These are phyloP conservation scores for Fusarium guadeloupense DNA, from an alignment of 2,329 filamentous ascomycete genomes.

Conservation along the genomic window DNA sequence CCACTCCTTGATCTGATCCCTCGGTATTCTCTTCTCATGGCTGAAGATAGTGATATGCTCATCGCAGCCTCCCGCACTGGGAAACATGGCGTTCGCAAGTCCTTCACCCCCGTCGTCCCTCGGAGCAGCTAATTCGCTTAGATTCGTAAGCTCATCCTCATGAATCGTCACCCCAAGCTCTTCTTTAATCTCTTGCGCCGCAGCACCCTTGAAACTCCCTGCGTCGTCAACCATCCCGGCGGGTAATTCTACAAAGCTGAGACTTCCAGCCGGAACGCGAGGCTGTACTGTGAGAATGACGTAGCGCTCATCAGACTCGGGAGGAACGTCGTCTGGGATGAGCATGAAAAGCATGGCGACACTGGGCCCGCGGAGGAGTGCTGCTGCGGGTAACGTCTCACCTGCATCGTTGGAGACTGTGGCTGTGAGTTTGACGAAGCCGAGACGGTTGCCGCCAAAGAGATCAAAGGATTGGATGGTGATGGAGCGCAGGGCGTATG, in stretches of 20 bases:
- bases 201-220: constrained; percentile 64
- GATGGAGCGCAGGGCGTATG: constrained; percentile 62
- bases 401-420: constrained; percentile 57
- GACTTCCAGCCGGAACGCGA: constrained; percentile 63
- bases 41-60: constrained; percentile 68
- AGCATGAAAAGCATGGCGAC: constrained; percentile 69
- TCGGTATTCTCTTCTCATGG: constrained; percentile 61
- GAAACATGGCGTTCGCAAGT: constrained; percentile 62
- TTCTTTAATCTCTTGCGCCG: constrained; percentile 69
- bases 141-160: constrained; percentile 56
- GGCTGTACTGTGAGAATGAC: constrained; percentile 69
- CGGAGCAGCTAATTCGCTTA: constrained; percentile 60
- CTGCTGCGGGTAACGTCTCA: constrained; percentile 61
- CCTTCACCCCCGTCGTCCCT: constrained; percentile 46
- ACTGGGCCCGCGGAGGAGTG: constrained; percentile 68
- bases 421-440: constrained; percentile 66
- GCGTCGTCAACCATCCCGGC: constrained; percentile 67
- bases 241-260: constrained; percentile 65
- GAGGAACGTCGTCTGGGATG: constrained; percentile 58
- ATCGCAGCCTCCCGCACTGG: constrained; percentile 68
- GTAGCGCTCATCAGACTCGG: constrained; percentile 58
- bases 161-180: constrained; percentile 65
- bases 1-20: constrained; percentile 62
- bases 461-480: constrained; percentile 63
- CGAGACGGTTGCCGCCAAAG: constrained; percentile 58